Evolutionary conservation across 768 basidiomycete genomes (phyloP), one percentile per base, ranked within the genome.

Genomic region (Lentinula edodes): DNA sequence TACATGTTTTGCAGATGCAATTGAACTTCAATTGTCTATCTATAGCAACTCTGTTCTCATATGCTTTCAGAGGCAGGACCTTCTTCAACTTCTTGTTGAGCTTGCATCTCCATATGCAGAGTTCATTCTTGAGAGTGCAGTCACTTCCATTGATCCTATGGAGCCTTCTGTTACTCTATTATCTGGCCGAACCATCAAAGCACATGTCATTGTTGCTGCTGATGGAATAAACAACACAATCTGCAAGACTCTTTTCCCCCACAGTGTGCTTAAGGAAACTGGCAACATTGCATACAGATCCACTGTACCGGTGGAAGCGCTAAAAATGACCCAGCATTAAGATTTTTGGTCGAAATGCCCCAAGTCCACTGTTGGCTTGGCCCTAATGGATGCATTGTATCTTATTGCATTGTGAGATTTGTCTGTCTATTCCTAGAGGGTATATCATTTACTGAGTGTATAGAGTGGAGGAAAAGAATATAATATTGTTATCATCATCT

Each of bases 141-240:
- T 77, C 38, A 69, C 69, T 1, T 45, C 58, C 13, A 38, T 63
- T 38, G 16, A 68, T 9, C 16, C 74, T 53, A 66, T 74, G 13
- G 62, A 18, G 0, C 73, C 74, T 7, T 65, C 64, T 23, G 66
- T 74, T 18, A 75, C 71, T 1, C 72, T 78, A 59, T 66, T 68
- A 52, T 68, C 70, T 0, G 76, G 76, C n/a, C 67, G 74, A 53
- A 68, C 75, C 23, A 62, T 77, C 2, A 48, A 56, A 3, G 69
- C 73, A 3, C 74, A 77, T 46, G 61, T 77, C 36, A 61, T 75
- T 41, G 68, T 77, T 1, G 76, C 74, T 6, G 74, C 80, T 2
- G 83, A 84, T 61, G 83, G 83, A 5, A 73, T 80, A 53, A 84
- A 80, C 70, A 85, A 83, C 64, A 58, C 70, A n/a, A 62, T 80